Evolutionary conservation across 192 early-diverging fungal species (phyloP), one percentile per base, ranked within the genome.

Genomic region (Pilaira anomala): DNA sequence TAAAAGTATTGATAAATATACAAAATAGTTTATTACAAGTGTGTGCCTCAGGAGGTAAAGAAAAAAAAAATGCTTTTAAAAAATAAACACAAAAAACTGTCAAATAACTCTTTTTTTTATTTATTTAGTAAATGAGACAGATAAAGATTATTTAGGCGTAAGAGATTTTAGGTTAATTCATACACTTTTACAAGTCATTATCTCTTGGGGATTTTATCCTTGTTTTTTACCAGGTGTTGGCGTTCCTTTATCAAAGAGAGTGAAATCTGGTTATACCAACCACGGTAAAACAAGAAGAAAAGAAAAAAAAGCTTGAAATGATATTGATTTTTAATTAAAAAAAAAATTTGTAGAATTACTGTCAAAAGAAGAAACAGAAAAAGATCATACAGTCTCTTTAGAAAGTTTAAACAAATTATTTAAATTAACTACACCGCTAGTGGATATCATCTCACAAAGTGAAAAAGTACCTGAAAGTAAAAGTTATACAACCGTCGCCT

Each of bases 201-300:
- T 87, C 2, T 86, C 73, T 29, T 85, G 84, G 83, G 87, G 87
- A 7, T 67, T 92, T 11, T 81, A 83, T 57, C 91, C 91, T 1
- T 80, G 78, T 29, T 70, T 91, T 22, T 62, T 83, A 19, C 79
- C 80, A 0, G 89, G 87, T 13, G 84, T 91, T 0, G 91, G 90
- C 1, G 75, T 92, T 42, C 83, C 85, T 6, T 66, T 91, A 36
- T 74, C 74, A 9, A 75, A 80, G 41, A 81, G 89, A 24, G 77
- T 85, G 3, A 69, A 78, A 33, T 88, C 84, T 5, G 76, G 78
- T 28, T 81, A 76, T 64, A 67, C 68, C 8, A 77, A 83, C 30
- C 72, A 71, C 54, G 74, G 77, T 78, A 69, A 44, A n/a, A n/a
- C n/a, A n/a, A n/a, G n/a, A n/a, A n/a, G n/a, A n/a, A n/a, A n/a